A percentile compares a stretch with the other conserved stretches of the same genome.
phyloP scores from a whole-genome alignment of 768 basidiomycete species.

The Lactarius akahatsu region DNA sequence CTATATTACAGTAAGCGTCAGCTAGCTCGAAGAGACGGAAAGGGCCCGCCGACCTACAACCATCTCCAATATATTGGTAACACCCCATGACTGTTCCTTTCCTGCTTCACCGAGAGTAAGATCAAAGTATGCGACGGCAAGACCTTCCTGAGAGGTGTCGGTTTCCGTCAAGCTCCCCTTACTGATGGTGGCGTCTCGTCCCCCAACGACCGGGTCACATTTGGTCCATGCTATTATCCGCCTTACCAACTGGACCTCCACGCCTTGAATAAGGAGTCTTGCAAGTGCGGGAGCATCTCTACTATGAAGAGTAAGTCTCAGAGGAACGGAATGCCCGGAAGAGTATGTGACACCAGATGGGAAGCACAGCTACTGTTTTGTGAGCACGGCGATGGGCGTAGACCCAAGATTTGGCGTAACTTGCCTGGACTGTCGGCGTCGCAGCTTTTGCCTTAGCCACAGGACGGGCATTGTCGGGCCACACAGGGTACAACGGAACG shows the following conservation, averaged over 20 bases:
- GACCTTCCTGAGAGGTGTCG: slow-evolving; percentile 41
- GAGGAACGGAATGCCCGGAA: slow-evolving; percentile 43
- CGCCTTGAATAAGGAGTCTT: slow-evolving; percentile 37
- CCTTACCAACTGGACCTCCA: slow-evolving; percentile 41
- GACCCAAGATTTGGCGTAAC: slow-evolving; percentile 19
- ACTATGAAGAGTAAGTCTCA: slow-evolving; percentile 41
- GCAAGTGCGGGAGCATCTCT: slow-evolving; percentile 41
- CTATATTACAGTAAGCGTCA: slow-evolving; percentile 34
- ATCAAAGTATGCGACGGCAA: slow-evolving; percentile 36
- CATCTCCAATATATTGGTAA: slow-evolving; percentile 36
- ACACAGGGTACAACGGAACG: slow-evolving; percentile 32
- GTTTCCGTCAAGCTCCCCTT: slow-evolving; percentile 30
- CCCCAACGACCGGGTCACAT: slow-evolving; percentile 30
- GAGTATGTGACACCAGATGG: slow-evolving; percentile 40
- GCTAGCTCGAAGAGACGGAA: neutral
- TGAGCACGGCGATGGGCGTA: neutral
- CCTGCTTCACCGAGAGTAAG: slow-evolving; percentile 42
- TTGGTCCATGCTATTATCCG: slow-evolving; percentile 37
- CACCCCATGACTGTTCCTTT: slow-evolving; percentile 40
- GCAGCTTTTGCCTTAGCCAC: slow-evolving; percentile 16
- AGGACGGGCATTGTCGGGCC: slow-evolving; percentile 21
- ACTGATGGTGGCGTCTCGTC: slow-evolving; percentile 34
- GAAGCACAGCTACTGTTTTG: slow-evolving; percentile 38
- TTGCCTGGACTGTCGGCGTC: slow-evolving; percentile 34
- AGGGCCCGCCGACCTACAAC: slow-evolving; percentile 30